Evolutionary conservation across 768 basidiomycete species (phyloP).

Genomic region (Coprinopsis cinerea): DNA sequence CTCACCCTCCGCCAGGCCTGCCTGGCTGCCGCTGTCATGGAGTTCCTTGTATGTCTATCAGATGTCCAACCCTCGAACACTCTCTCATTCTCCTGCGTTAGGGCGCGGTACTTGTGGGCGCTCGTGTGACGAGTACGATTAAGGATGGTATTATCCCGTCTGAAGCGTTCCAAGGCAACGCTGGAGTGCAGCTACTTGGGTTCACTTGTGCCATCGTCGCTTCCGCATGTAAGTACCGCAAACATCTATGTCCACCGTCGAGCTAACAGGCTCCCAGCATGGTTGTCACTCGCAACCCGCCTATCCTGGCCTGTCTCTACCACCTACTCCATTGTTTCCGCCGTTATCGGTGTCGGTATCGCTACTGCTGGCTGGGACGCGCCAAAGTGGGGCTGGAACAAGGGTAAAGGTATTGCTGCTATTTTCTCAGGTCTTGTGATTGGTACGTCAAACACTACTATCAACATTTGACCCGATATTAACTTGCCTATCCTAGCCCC

Average conservation of each 20-base stretch:
- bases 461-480: slow-evolving; percentile 14
- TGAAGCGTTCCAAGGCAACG: slow-evolving; percentile 20
- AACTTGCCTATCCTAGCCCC: slow-evolving; percentile 17
- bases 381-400: slow-evolving; percentile 23
- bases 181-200: slow-evolving; percentile 24
- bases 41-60: slow-evolving; percentile 16
- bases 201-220: slow-evolving; percentile 20
- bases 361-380: slow-evolving; percentile 20
- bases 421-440: slow-evolving; percentile 22
- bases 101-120: slow-evolving; percentile 22
- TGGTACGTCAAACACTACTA: slow-evolving; percentile 11
- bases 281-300: slow-evolving; percentile 22
- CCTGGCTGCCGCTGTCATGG: slow-evolving; percentile 21
- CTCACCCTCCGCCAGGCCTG: slow-evolving; percentile 21
- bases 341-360: slow-evolving; percentile 22
- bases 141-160: slow-evolving; percentile 23
- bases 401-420: slow-evolving; percentile 21
- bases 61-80: too few relatives aligned
- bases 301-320: slow-evolving; percentile 24
- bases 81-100: too few relatives aligned
- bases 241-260: not conserved
- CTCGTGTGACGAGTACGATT: slow-evolving; percentile 23
- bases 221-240: slow-evolving; percentile 14
- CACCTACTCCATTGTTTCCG: slow-evolving; percentile 22
- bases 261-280: slow-evolving; percentile 5